Percentiles rank a stretch among this genome's conserved stretches.
phyloP scores from a whole-genome alignment of 208 protist genomes.

The Perkinsela sp. region DNA sequence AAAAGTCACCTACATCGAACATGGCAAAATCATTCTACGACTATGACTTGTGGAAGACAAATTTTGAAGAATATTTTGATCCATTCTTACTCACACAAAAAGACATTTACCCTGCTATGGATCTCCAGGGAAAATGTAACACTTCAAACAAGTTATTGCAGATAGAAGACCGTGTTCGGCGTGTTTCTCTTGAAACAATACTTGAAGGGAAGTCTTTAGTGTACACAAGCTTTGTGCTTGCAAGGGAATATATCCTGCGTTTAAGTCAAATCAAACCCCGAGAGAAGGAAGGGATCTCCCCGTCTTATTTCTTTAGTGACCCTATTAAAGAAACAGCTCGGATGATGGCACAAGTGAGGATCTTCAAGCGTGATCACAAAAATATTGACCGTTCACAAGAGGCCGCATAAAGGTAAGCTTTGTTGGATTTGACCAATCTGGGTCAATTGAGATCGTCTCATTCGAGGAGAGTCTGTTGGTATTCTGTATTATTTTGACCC shows the following conservation, averaged over 20 bases:
- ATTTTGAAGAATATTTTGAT: background rate
- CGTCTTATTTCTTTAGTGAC: background rate
- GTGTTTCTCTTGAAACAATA: background rate
- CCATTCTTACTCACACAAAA: background rate
- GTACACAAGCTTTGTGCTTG: background rate
- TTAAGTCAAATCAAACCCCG: no score
- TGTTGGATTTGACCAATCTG: no score
- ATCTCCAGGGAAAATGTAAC: background rate
- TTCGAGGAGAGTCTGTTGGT: no score
- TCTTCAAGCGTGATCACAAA: background rate
- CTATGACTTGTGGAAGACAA: background rate
- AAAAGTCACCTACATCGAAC: no score
- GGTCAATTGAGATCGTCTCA: no score
- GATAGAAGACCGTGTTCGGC: background rate
- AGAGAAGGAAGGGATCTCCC: background rate
- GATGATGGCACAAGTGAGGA: no score
- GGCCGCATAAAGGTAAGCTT: background rate
- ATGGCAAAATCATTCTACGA: background rate
- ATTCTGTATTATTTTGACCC: no score
- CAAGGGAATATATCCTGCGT: background rate
- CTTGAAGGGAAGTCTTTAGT: background rate
- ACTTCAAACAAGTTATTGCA: background rate
- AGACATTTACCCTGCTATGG: background rate
- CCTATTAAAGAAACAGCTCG: background rate
- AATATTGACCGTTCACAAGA: background rate